These are phyloP conservation scores for Solanum etuberosum DNA, from an alignment of 257 asterid genomes.

Conservation along the genomic window DNA sequence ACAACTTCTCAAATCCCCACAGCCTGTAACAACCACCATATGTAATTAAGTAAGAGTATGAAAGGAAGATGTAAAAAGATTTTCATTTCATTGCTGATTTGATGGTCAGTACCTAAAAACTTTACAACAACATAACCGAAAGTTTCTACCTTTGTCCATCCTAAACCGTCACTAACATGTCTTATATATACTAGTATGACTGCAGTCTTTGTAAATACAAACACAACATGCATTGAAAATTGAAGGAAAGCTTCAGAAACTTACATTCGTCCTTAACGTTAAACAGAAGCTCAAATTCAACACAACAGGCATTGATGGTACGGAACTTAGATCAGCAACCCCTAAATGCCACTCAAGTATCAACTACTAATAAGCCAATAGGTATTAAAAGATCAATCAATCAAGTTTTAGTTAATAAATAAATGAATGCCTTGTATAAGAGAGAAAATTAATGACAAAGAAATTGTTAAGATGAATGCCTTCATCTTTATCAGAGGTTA, in stretches of 20 bases:
- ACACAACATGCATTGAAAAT: not conserved
- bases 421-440: not conserved
- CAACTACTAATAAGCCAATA: not conserved
- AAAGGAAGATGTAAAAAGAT: not conserved
- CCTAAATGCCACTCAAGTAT: not conserved
- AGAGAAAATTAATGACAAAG: not conserved
- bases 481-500: not conserved
- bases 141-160: not conserved
- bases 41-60: not conserved
- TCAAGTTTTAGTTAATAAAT: not conserved
- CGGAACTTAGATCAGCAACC: not conserved
- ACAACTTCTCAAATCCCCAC: constrained; percentile 78
- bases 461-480: too few species aligned
- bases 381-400: not conserved
- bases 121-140: not conserved
- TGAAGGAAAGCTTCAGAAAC: not conserved
- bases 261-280: not conserved
- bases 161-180: not conserved
- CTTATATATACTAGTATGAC: not conserved
- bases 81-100: not conserved
- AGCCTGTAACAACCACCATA: constrained; percentile 25
- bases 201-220: not conserved
- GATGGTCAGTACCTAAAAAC: not conserved
- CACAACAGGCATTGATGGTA: not conserved
- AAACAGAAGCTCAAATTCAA: not conserved